phyloP scores from a whole-genome alignment of 2,329 filamentous ascomycete genomes.

The Aspergillus sp. region DNA sequence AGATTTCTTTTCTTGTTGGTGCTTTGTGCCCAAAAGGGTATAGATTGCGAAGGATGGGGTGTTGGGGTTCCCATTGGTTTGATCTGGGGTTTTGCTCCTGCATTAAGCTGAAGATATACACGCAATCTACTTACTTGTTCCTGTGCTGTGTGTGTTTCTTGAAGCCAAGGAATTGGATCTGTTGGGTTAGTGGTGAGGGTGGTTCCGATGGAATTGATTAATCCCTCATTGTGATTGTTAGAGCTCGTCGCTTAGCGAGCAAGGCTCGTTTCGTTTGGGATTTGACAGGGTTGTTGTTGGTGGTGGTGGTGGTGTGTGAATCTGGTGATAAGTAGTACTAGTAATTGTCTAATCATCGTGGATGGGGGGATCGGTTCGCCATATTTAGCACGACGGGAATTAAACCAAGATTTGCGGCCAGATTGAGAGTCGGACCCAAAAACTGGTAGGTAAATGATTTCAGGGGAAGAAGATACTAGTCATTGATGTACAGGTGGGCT shows the following conservation, averaged over 20 bases:
- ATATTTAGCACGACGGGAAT: background rate
- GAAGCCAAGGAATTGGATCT: no score
- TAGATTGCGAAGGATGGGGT: background rate
- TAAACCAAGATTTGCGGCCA: background rate
- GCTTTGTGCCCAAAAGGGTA: background rate
- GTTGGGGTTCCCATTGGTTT: background rate
- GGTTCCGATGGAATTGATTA: no score
- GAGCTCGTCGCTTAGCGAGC: no score
- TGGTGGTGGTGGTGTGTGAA: background rate
- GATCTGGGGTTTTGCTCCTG: background rate
- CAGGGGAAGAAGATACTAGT: no score
- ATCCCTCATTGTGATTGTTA: no score
- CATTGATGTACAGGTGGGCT: no score
- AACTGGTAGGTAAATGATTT: background rate
- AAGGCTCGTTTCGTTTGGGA: no score
- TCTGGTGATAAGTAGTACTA: no score
- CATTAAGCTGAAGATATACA: background rate
- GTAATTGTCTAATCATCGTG: no score
- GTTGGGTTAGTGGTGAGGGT: no score
- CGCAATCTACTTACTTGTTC: background rate
- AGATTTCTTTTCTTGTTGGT: background rate
- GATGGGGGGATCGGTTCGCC: background rate
- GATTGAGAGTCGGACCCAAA: background rate
- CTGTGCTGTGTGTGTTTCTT: no score
- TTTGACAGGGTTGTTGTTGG: background rate